Conservation (phyloP, 208 protist genomes). For the Leishmania major region DNA sequence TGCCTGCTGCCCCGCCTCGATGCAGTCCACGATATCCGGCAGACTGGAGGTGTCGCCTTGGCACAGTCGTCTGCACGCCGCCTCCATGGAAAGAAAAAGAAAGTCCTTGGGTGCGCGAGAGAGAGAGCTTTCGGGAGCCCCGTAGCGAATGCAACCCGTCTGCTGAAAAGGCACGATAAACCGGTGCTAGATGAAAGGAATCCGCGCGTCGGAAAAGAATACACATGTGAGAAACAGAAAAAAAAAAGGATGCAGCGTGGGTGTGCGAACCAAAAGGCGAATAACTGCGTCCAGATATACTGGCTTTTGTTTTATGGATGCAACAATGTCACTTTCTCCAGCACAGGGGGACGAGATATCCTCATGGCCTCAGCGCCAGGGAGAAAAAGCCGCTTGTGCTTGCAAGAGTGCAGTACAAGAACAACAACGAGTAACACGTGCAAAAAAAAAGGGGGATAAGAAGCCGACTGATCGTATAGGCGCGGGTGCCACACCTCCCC, state of each 20-base stretch:
- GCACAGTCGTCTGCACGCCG: constrained; percentile 30
- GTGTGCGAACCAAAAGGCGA: neutral
- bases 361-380: neutral
- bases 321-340: neutral
- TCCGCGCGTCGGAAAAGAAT: neutral
- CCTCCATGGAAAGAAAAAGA: constrained; percentile 35
- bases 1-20: constrained; percentile 29
- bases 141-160: neutral
- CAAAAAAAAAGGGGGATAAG: neutral
- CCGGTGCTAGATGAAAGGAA: neutral
- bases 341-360: neutral
- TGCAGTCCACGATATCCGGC: constrained; percentile 34
- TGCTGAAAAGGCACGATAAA: neutral
- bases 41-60: constrained; percentile 44
- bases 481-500: neutral
- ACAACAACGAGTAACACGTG: neutral
- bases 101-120: neutral
- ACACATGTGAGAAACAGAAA: neutral
- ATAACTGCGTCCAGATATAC: neutral
- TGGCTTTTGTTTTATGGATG: neutral
- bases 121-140: neutral
- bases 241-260: neutral
- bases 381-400: neutral
- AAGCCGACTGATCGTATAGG: neutral
- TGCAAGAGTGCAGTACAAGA: neutral